Percentiles rank a stretch among this genome's conserved stretches.
These are phyloP conservation scores for Lagenaria siceraria DNA, from an alignment of 306 rosid species.

Conservation along the genomic window DNA sequence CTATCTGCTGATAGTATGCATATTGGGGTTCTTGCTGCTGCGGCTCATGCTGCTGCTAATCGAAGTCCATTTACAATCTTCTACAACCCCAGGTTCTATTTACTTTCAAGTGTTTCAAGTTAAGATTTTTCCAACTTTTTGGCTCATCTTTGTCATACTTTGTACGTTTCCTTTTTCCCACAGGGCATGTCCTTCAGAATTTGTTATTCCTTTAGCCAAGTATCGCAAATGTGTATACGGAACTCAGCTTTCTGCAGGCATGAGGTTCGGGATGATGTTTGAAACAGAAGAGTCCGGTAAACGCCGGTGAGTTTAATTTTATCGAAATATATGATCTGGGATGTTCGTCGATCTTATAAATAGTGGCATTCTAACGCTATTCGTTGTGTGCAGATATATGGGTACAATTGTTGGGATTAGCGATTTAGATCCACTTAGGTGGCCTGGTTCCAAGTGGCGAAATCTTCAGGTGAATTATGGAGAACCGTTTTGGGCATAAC, in stretches of 20 bases:
- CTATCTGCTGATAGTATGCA: constrained; percentile 99
- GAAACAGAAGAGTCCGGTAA: constrained; percentile 97
- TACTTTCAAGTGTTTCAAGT: background rate
- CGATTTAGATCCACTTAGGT: constrained; percentile 86
- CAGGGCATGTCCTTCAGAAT: constrained; percentile 98
- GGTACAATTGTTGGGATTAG: constrained; percentile 72
- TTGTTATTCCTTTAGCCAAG: constrained; percentile 72
- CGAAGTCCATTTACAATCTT: constrained; percentile 79
- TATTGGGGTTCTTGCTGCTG: constrained; percentile 97
- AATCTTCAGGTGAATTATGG: constrained; percentile 71
- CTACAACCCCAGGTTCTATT: constrained; percentile 82
- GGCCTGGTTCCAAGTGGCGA: constrained; percentile 98
- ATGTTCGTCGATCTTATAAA: background rate
- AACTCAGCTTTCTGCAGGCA: constrained; percentile 77
- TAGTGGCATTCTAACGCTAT: background rate
- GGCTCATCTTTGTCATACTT: background rate
- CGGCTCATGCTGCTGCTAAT: constrained; percentile 93
- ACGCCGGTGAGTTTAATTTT: constrained; percentile 56
- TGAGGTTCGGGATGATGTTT: constrained; percentile 99
- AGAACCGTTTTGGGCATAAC: background rate
- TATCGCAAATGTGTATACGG: constrained; percentile 73
- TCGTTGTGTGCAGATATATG: constrained; percentile 49
- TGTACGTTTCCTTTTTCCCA: constrained; percentile 2
- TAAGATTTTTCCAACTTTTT: background rate
- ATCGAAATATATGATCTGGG: background rate